These are phyloP conservation scores for Populus deltoides DNA, from an alignment of 345 rosid species.

Conservation along the genomic window DNA sequence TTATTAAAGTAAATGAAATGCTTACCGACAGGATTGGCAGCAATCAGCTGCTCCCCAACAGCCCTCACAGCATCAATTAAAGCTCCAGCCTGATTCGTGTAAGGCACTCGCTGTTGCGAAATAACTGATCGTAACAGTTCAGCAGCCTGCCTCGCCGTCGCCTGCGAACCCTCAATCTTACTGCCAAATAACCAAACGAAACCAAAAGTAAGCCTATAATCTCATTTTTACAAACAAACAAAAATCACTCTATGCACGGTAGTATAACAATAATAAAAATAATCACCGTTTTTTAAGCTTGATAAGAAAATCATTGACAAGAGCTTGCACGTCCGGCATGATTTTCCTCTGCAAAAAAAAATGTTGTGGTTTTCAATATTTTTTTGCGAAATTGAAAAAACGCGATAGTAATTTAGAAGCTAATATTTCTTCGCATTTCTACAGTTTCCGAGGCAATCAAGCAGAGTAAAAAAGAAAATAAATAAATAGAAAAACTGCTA, in stretches of 20 bases:
- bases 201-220: background rate
- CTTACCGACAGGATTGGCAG: constrained; percentile 93
- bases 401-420: background rate
- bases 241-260: background rate
- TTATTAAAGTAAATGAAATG: background rate
- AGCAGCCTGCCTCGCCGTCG: constrained; percentile 80
- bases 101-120: constrained; percentile 81
- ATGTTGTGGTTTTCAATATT: background rate
- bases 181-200: constrained; percentile 34
- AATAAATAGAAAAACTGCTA: background rate
- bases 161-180: constrained; percentile 94
- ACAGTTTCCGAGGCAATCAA: background rate
- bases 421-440: background rate
- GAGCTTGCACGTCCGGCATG: constrained; percentile 88
- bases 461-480: background rate
- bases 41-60: constrained; percentile 74
- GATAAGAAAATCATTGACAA: constrained; percentile 68
- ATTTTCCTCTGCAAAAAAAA: background rate
- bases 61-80: constrained; percentile 77
- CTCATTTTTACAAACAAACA: background rate
- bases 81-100: constrained; percentile 76
- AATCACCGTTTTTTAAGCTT: constrained; percentile 83
- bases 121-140: constrained; percentile 85
- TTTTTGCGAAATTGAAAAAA: background rate
- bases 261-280: background rate